Percentiles rank a stretch among this genome's conserved stretches.
These are phyloP conservation scores for Penicillium silybi DNA, from an alignment of 495 filamentous ascomycete genomes.

Conservation along the genomic window DNA sequence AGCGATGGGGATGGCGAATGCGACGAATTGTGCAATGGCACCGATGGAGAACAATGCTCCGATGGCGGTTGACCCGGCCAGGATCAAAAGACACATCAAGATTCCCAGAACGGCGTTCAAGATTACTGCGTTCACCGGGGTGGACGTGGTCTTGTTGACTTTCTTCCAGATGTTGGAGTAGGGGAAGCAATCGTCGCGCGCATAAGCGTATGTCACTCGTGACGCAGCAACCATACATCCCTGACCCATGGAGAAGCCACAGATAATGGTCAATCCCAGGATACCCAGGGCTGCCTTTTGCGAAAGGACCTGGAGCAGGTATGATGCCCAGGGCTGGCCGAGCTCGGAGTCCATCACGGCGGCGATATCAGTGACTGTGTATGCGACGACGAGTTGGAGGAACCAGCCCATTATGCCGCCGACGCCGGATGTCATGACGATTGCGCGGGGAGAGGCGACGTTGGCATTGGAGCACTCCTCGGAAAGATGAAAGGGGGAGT, in stretches of 20 bases:
- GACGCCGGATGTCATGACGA: conserved; percentile 64
- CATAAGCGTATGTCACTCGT: conserved; percentile 76
- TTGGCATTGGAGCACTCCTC: conserved; percentile 79
- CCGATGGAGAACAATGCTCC: conserved; percentile 75
- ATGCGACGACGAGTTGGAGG: conserved; percentile 74
- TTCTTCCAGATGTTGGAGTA: conserved; percentile 59
- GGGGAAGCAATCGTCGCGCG: conserved; percentile 73
- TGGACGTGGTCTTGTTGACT: conserved; percentile 63
- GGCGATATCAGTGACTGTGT: conserved; percentile 67
- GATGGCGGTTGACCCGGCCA: conserved; percentile 62
- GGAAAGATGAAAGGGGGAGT: conserved; percentile 70
- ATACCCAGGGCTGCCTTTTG: conserved; percentile 63
- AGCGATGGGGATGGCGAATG: conserved; percentile 71
- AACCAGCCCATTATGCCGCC: conserved; percentile 73
- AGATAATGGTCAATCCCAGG: conserved; percentile 67
- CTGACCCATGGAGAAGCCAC: conserved; percentile 78
- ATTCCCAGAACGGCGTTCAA: conserved; percentile 65
- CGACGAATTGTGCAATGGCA: conserved; percentile 69
- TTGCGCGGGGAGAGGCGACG: conserved; percentile 71
- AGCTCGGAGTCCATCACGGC: conserved; percentile 58
- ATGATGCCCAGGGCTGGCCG: conserved; percentile 74
- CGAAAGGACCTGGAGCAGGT: conserved; percentile 66
- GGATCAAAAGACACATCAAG: conserved; percentile 62
- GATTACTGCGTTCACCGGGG: conserved; percentile 76
- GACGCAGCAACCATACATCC: conserved; percentile 80